Base-by-base conservation (phyloP, 1,284 basidiomycete genomes). In the Rugosomyces carneus region DNA sequence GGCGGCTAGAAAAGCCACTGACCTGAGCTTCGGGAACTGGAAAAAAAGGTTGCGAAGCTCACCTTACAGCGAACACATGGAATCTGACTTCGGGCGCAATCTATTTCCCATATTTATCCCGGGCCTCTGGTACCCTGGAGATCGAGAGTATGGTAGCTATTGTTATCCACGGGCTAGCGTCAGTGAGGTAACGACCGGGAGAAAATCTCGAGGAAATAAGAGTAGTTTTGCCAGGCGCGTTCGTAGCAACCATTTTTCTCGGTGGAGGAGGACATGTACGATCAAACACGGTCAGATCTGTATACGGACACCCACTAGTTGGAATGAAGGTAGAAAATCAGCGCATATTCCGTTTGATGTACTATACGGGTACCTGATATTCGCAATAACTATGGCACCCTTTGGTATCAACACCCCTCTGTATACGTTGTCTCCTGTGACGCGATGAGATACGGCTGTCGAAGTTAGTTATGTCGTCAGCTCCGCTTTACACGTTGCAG, bases 231-330 rank as follows among this genome's bases (percentile, higher is more conserved):
- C 24, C 24, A 20, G 13, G 13, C n/a, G n/a, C n/a, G n/a, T n/a
- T n/a, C n/a, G n/a, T n/a, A n/a, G n/a, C n/a, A n/a, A n/a, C n/a
- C 54, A 20, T 10, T 36, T 4, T 44, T 48, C 46, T 58, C 61
- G 24, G 10, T 26, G 3, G 52, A 40, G n/a, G n/a, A n/a, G n/a
- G n/a, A n/a, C 11, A 70, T 44, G 49, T 61, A 69, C 0, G 69
- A n/a, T 57, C 58, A 52, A 70, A 72, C n/a, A 51, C 45, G 16
- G 58, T 45, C 2, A 69, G 67, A 15, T 69, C 53, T 1, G 57
- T 50, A 43, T 68, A 72, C 7, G 59, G 39, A 16, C 47, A 45
- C 9, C 62, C n/a, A n/a, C n/a, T n/a, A n/a, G n/a, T n/a, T n/a
- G n/a, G n/a, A n/a, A n/a, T n/a, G n/a, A n/a, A n/a, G n/a, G n/a